Evolutionary conservation across 202 grass and related monocot species (phyloP).

Genomic region (Tripidium arundinaceum): DNA sequence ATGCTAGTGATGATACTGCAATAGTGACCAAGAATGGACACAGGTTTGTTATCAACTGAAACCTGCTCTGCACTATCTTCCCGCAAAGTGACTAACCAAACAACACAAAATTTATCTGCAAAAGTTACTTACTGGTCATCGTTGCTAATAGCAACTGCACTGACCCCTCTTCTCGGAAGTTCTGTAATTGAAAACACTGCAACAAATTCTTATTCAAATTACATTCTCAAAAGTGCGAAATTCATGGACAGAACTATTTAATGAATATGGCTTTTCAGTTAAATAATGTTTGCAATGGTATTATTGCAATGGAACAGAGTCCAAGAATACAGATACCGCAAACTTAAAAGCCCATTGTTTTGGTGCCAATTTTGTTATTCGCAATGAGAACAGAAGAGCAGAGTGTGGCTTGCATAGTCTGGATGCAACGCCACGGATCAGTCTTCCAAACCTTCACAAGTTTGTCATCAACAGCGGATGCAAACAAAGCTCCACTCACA

Average conservation of each 20-base stretch:
- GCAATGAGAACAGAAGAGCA: not conserved
- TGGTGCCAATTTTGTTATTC: not conserved
- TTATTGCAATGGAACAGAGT: not conserved
- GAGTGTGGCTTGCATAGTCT: conserved; percentile 17
- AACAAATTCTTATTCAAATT: conserved; percentile 7
- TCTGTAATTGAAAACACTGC: conserved; percentile 44
- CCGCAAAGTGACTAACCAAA: conserved; percentile 50
- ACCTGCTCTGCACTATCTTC: conserved; percentile 31
- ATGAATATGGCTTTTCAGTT: not conserved
- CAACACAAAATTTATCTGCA: conserved; percentile 81
- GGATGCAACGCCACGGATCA: conserved; percentile 50
- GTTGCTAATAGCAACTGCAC: conserved; percentile 61
- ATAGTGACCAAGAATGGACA: conserved; percentile 72
- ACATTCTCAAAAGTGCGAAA: not conserved
- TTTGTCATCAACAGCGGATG: conserved; percentile 72
- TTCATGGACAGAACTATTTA: not conserved
- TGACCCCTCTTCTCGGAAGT: conserved; percentile 76
- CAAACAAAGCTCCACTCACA: conserved; percentile 45
- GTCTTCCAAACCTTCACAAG: conserved; percentile 80
- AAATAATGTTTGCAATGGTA: not conserved
- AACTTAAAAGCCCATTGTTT: not conserved
- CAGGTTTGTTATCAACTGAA: conserved; percentile 46
- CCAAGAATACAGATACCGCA: not conserved
- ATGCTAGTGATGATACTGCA: conserved; percentile 94
- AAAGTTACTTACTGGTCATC: conserved; percentile 53